A percentile compares a stretch with the other conserved stretches of the same genome.
Evolutionary conservation across 2,329 filamentous ascomycete genomes (phyloP).

Genomic region (Stemphylium beticola): DNA sequence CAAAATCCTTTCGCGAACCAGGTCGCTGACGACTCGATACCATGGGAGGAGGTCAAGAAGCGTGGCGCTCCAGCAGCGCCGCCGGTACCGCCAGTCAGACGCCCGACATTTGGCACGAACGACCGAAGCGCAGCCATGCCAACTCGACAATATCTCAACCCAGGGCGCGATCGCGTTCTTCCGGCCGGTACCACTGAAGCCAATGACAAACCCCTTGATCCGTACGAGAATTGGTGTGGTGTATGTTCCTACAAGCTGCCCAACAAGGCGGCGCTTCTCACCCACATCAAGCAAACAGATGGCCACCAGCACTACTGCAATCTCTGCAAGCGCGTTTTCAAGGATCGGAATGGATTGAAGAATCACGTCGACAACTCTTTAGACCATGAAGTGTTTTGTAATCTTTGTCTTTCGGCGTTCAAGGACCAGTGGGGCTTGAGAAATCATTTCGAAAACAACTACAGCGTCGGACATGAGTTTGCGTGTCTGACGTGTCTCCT

Average conservation of each 20-base stretch:
- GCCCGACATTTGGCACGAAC: conserved; percentile 14
- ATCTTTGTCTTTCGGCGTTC: conserved; percentile 45
- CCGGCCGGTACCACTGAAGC: conserved; percentile 15
- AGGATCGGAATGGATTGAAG: conserved; percentile 42
- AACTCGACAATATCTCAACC: neutral
- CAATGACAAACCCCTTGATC: conserved; percentile 22
- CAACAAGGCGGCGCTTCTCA: conserved; percentile 29
- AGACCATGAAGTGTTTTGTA: conserved; percentile 40
- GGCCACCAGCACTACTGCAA: conserved; percentile 44
- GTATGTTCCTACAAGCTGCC: conserved; percentile 34
- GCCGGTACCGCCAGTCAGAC: neutral
- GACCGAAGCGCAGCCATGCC: conserved; percentile 2
- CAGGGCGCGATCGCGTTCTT: conserved; percentile 6
- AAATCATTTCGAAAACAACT: conserved; percentile 46
- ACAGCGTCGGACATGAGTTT: conserved; percentile 33
- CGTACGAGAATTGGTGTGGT: conserved; percentile 42
- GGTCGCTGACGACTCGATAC: conserved; percentile 25
- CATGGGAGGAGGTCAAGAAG: conserved; percentile 40
- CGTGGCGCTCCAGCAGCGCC: conserved; percentile 12
- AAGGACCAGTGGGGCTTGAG: conserved; percentile 39
- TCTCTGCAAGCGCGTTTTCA: conserved; percentile 44
- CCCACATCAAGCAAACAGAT: conserved; percentile 34
- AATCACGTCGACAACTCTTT: conserved; percentile 43
- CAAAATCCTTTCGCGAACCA: conserved; percentile 33
- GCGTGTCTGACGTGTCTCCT: conserved; percentile 39